Evolutionary conservation across 345 rosid genomes (phyloP).

Genomic region (Melastoma malabathricum): DNA sequence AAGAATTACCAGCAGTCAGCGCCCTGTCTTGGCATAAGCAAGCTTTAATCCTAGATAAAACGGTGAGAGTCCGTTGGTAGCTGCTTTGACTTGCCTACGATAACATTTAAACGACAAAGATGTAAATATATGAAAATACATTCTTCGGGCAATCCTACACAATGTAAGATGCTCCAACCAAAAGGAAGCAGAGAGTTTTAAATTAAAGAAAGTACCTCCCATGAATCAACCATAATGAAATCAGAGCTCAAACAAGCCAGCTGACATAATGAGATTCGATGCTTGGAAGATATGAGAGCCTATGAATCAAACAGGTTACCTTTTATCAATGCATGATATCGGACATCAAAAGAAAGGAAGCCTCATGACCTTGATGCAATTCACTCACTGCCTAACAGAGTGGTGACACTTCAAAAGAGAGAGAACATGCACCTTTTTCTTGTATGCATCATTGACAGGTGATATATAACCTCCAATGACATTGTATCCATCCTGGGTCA

Average conservation of each 20-base stretch:
- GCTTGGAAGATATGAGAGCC: constrained; percentile 67
- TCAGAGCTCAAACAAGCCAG: constrained; percentile 68
- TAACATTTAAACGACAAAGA: neutral
- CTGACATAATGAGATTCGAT: constrained; percentile 55
- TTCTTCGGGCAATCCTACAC: too few species aligned
- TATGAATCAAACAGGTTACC: constrained; percentile 12
- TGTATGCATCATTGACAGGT: constrained; percentile 81
- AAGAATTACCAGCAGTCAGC: constrained; percentile 30
- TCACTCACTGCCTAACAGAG: too few species aligned
- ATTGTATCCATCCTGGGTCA: constrained; percentile 43
- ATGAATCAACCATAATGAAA: constrained; percentile 83
- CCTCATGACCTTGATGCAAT: too few species aligned
- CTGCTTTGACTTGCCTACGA: constrained; percentile 59
- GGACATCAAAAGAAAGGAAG: neutral
- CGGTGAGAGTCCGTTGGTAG: constrained; percentile 50
- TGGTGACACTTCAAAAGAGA: too few species aligned
- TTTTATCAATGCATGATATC: neutral
- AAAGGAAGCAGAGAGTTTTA: neutral
- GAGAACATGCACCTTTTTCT: constrained; percentile 40
- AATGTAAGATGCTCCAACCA: neutral
- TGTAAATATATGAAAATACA: too few species aligned
- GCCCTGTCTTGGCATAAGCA: constrained; percentile 15
- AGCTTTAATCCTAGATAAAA: constrained; percentile 52
- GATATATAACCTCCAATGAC: constrained; percentile 92
- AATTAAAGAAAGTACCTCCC: constrained; percentile 51